Base-by-base conservation (phyloP, 257 asterid genomes). In the Lycium barbarum region DNA sequence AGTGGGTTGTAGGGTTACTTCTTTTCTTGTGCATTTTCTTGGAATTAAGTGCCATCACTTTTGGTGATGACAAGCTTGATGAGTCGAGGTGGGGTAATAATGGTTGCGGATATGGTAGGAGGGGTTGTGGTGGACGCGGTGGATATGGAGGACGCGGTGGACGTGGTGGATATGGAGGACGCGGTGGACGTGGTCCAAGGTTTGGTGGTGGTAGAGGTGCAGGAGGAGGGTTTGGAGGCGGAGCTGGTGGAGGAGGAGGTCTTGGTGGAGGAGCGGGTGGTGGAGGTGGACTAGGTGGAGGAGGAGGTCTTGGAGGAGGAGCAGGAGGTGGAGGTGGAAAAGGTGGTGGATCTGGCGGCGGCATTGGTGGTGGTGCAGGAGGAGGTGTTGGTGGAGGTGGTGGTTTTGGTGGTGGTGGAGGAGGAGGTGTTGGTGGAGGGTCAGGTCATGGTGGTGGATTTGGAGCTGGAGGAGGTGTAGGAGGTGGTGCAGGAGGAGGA, bases 41-140 rank as follows among this genome's bases (percentile, higher is more conserved):
- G 4, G 87, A 86, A 72, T 82, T 82, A 51, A 86, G 82, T 86
- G 70, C 59, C 12, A 38, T 84, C 35, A 11, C 76, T 84, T 26
- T 82, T n/a, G 91, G 79, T 17, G 86, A 88, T 71, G 85, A 83
- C 47, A 84, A 83, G 54, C 80, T 86, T 3, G 82, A 84, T 3
- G 81, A 86, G 74, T 26, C 76, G 1, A 86, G 86, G 68, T 88
- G 89, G 89, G 80, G 86, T 15, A 63, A 80, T 68, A 76, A 87
- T 74, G 83, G 62, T 38, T 86, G 91, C 22, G 80, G 88, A 55
- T 84, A 45, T 83, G 63, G 88, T 51, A 51, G 90, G 66, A 83
- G 88, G 51, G 86, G 88, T 9, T 83, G 88, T 8, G 88, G 86
- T 43, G 85, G 45, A 3, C 45, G 45, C 3, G 45, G 45, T 0